Percentiles rank a stretch among this genome's conserved stretches.
phyloP scores from a whole-genome alignment of 1,139 yeast species.

The Scheffersomyces insectosa region DNA sequence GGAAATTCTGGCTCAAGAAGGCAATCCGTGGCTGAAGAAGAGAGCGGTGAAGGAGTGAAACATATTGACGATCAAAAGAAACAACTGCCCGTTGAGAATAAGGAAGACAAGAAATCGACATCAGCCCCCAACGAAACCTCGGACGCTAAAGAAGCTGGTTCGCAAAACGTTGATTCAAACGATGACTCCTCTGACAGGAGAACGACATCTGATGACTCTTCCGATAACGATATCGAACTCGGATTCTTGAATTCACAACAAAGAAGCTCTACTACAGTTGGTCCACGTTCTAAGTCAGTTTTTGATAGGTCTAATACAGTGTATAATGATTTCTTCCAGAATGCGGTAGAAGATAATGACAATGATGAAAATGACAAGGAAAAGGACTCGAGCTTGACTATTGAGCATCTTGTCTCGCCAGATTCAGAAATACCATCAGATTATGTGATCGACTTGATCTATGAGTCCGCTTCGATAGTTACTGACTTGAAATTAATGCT shows the following conservation, averaged over 20 bases:
- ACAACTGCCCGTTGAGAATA: slow-evolving; percentile 1
- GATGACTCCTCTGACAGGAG: slow-evolving; percentile 22
- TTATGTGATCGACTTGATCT: slow-evolving; percentile 54
- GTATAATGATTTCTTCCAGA: slow-evolving; percentile 7
- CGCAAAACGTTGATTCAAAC: slow-evolving; percentile 15
- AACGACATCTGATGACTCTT: slow-evolving; percentile 23
- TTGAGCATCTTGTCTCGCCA: slow-evolving; percentile 56
- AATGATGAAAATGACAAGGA: slow-evolving; percentile 14
- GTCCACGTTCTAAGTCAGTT: slow-evolving; percentile 39
- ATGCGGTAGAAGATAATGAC: slow-evolving; percentile 8
- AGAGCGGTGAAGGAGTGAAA: slow-evolving; percentile 3
- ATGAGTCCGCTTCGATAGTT: slow-evolving; percentile 59
- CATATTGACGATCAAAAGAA: slow-evolving; percentile 3
- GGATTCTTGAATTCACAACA: slow-evolving; percentile 32
- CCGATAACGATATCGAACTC: slow-evolving; percentile 25
- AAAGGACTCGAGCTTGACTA: slow-evolving; percentile 29
- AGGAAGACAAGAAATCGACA: slow-evolving; percentile 4
- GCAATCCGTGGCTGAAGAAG: neutral
- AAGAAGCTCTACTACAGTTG: slow-evolving; percentile 19
- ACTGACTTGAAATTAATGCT: slow-evolving; percentile 66
- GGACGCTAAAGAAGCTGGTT: slow-evolving; percentile 7
- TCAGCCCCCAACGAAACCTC: slow-evolving; percentile 4
- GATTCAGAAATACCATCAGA: slow-evolving; percentile 55
- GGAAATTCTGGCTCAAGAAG: slow-evolving; percentile 5
- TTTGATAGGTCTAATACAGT: slow-evolving; percentile 26